Evolutionary conservation across 305 asterid genomes (phyloP).

Genomic region (Caryopteris hybrid): DNA sequence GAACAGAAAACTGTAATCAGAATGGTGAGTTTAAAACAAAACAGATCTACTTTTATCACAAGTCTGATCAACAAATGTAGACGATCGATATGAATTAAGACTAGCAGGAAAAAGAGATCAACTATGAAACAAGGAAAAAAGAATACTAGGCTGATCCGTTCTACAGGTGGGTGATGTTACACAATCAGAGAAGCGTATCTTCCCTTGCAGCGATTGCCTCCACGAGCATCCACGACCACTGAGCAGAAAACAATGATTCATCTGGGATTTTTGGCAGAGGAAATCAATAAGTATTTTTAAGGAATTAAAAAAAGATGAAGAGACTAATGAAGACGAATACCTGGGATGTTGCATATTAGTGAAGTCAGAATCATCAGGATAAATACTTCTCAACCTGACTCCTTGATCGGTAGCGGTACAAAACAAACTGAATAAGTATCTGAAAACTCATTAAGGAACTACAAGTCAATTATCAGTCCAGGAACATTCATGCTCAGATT

Average conservation of each 20-base stretch:
- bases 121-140: too few species aligned
- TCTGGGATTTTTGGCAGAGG: not conserved
- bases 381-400: conserved; percentile 20
- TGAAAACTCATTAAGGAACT: conserved; percentile 45
- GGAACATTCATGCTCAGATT: not conserved
- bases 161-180: not conserved
- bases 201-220: conserved; percentile 1
- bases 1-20: not conserved
- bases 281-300: not conserved
- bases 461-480: too few species aligned
- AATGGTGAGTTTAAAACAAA: not conserved
- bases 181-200: not conserved
- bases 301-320: conserved; percentile 6
- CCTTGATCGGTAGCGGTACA: conserved; percentile 35
- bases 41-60: not conserved
- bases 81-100: too few species aligned
- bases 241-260: not conserved
- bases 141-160: not conserved
- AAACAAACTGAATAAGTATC: conserved; percentile 52
- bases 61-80: not conserved
- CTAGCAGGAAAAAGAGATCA: too few species aligned
- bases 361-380: conserved; percentile 23
- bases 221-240: not conserved
- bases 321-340: conserved; percentile 10
- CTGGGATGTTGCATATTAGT: conserved; percentile 15